Conservation (phyloP, 352 stramenopile genomes). For the Globisporangium nodosum region DNA sequence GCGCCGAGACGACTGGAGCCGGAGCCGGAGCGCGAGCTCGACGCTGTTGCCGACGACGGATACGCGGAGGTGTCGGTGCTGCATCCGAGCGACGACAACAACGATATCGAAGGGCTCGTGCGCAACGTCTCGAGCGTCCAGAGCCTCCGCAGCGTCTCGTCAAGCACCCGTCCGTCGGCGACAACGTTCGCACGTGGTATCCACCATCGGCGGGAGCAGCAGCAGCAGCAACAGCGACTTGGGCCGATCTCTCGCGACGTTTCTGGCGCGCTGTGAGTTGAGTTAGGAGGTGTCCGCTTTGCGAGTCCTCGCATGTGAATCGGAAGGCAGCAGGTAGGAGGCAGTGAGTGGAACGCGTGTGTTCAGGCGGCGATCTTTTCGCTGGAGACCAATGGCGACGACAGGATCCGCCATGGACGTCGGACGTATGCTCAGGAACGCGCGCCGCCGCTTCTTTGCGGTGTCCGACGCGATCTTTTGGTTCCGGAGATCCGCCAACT, state of each 20-base stretch:
- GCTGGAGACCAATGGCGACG: too few relatives aligned
- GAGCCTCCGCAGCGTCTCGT: conserved; percentile 3
- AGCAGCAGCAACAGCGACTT: conserved; percentile 11
- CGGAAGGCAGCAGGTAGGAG: too few relatives aligned
- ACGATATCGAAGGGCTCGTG: conserved; percentile 46
- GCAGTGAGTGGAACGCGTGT: too few relatives aligned
- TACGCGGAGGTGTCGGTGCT: conserved; percentile 32
- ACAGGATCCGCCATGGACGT: too few relatives aligned
- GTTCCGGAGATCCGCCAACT: too few relatives aligned
- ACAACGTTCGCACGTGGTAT: too few relatives aligned
- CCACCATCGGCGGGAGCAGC: neutral
- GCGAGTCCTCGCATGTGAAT: neutral
- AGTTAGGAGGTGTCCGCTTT: neutral
- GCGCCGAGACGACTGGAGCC: conserved; percentile 6
- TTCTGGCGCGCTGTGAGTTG: conserved; percentile 16
- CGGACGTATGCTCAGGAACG: neutral
- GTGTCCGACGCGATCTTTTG: neutral
- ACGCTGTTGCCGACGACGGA: neutral
- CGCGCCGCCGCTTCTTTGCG: too few relatives aligned
- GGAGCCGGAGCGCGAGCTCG: conserved; percentile 27
- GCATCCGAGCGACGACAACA: conserved; percentile 18
- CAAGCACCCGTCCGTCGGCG: too few relatives aligned
- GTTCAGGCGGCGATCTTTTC: too few relatives aligned
- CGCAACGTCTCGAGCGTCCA: conserved; percentile 17
- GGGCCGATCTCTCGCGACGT: conserved; percentile 41